phyloP scores from a whole-genome alignment of 164 flowering plant species.

The Chimonanthus salicifolius region DNA sequence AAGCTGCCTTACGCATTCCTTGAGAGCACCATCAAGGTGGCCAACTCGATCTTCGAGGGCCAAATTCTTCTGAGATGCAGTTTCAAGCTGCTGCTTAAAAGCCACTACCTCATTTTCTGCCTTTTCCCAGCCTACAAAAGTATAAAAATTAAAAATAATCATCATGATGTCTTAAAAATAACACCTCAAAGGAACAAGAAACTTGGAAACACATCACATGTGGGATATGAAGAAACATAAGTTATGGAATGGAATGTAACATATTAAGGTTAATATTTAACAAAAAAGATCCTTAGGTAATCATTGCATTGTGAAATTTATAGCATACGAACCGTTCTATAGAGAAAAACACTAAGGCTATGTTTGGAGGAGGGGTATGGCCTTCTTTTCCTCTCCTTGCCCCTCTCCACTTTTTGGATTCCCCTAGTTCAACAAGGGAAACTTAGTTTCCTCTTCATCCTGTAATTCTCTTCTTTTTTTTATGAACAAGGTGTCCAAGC shows the following conservation, averaged over 20 bases:
- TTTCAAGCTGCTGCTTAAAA: conserved; percentile 68
- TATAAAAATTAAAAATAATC: too few relatives aligned
- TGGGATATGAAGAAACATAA: background rate
- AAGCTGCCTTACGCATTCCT: conserved; percentile 55
- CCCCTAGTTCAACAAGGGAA: too few relatives aligned
- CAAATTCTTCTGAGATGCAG: conserved; percentile 44
- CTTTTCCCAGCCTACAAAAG: conserved; percentile 81
- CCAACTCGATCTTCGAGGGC: conserved; percentile 61
- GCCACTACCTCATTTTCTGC: conserved; percentile 70
- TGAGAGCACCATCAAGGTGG: conserved; percentile 61
- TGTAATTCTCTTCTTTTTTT: too few relatives aligned
- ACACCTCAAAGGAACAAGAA: background rate
- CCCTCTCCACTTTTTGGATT: too few relatives aligned
- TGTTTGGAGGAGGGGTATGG: too few relatives aligned
- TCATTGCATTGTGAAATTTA: background rate
- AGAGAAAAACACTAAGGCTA: background rate
- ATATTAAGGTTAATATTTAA: background rate
- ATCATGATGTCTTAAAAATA: too few relatives aligned
- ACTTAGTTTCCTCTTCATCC: too few relatives aligned
- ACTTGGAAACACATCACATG: too few relatives aligned
- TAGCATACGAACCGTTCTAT: background rate
- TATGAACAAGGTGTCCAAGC: too few relatives aligned
- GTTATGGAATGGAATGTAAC: background rate
- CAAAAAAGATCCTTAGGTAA: background rate
- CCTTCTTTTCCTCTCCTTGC: too few relatives aligned